Percentiles rank a stretch among this genome's conserved stretches.
Conservation (phyloP, 306 rosid species). For the Ceratonia siliqua region DNA sequence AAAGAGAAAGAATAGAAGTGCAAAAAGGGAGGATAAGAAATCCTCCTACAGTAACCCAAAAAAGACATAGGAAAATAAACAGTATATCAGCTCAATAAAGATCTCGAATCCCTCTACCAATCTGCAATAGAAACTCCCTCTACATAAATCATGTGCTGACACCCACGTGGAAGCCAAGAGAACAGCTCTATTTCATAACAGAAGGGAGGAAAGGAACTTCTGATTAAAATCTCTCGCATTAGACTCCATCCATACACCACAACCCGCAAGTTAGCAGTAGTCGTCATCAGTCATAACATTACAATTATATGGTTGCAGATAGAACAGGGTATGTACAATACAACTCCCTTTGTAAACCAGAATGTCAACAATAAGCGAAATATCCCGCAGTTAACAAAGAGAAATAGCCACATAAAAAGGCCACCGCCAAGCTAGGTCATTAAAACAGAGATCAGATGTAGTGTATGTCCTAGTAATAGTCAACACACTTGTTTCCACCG, state of each 20-base stretch:
- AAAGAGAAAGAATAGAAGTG: neutral
- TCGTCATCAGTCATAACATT: neutral
- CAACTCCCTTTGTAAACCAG: slow-evolving; percentile 10
- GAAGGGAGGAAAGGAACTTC: neutral
- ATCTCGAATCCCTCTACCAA: neutral
- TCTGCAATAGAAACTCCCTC: neutral
- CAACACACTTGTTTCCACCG: slow-evolving; percentile 21
- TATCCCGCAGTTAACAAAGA: slow-evolving; percentile 2
- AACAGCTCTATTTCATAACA: neutral
- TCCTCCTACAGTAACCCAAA: neutral
- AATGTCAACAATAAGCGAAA: neutral
- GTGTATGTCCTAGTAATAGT: neutral
- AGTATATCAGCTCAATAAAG: neutral
- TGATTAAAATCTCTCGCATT: neutral
- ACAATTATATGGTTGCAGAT: slow-evolving; percentile 11
- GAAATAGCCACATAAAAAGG: neutral
- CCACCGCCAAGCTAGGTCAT: neutral
- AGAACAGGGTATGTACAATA: neutral
- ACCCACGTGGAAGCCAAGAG: neutral
- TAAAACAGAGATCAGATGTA: neutral
- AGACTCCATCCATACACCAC: neutral
- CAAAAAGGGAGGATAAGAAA: neutral
- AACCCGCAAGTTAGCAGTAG: neutral
- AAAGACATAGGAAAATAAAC: neutral
- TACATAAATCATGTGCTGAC: neutral